Base-by-base conservation (phyloP, 495 filamentous ascomycete genomes). In the Penicillium malachiteum region DNA sequence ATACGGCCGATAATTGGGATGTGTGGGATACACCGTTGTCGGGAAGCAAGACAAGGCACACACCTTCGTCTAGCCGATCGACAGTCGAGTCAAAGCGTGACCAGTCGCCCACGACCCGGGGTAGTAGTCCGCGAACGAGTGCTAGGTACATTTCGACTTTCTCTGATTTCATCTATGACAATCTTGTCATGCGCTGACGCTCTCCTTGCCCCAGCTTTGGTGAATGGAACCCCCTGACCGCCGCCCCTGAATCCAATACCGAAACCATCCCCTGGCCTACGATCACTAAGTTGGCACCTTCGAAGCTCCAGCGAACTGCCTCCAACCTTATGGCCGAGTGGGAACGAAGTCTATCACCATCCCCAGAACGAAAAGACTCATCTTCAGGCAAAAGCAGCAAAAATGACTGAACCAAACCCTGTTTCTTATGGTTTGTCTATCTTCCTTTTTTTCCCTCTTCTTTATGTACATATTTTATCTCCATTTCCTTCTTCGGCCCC, bases 251-350 rank as follows among this genome's bases (percentile, higher is more conserved):
- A 56, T 65, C 69, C 64, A 74, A 55, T 59, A 67, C 64, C 38
- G 72, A 89, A 59, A 84, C 88, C 32, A 81, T 91, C 42, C 84
- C 84, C 21, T 89, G 87, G 78, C 84, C 84, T 21, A 78, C 79
- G 11, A 75, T 90, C 30, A 82, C 80, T 50, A 83, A 84, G 45
- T 68, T 90, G 39, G 80, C 83, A 9, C 86, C 88, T 0, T 80
- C 78, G 45, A 88, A 87, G 55, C 76, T 92, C 54, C 85, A 82
- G 57, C 79, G 77, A 9, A 86, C 86, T n/a, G 87, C 88, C 3
- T 82, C 81, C 18, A 84, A 84, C 49, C 73, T 90, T 52, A 91
- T 92, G 83, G 85, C 80, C 48, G 88, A 92, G 60, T 92, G 88
- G 89, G 90, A 94, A 55, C 70, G 73, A 17, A 76, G 74, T 46